Evolutionary conservation across 768 basidiomycete genomes (phyloP).

Genomic region (Dendrothele bispora): DNA sequence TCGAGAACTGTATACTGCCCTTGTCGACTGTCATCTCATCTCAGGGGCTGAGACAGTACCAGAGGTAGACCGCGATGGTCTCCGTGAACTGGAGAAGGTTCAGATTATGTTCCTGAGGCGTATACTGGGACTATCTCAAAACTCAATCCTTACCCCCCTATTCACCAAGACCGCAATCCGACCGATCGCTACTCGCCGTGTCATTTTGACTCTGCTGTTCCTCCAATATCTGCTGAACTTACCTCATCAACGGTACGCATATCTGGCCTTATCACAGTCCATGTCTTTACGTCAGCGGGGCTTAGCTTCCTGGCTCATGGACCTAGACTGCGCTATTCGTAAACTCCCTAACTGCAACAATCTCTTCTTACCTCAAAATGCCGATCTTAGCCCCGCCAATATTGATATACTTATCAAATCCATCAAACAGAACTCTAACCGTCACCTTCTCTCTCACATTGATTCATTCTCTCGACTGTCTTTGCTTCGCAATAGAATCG

Average conservation of each 20-base stretch:
- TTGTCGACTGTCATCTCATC: constrained; percentile 15
- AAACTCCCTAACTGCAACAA: neutral
- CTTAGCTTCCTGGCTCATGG: neutral
- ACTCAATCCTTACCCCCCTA: constrained; percentile 10
- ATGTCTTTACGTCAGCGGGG: neutral
- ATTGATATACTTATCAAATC: neutral
- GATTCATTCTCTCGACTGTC: neutral
- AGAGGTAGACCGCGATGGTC: constrained; percentile 4
- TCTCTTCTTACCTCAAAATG: neutral
- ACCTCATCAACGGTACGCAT: neutral
- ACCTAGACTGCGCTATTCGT: neutral
- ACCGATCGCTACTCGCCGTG: constrained; percentile 15
- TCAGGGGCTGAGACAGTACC: constrained; percentile 7
- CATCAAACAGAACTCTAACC: neutral
- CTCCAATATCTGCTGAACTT: neutral
- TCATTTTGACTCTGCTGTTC: constrained; percentile 13
- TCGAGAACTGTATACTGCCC: constrained; percentile 12
- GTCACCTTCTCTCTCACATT: neutral
- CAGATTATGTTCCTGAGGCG: constrained; percentile 39
- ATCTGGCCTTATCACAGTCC: neutral
- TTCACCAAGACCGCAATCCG: constrained; percentile 19
- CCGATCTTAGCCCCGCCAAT: neutral
- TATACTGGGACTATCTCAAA: constrained; percentile 10
- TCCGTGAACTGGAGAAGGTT: constrained; percentile 35
- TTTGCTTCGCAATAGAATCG: neutral